A percentile compares a stretch with the other conserved stretches of the same genome.
These are phyloP conservation scores for Lycium ferocissimum DNA, from an alignment of 257 asterid species.

Conservation along the genomic window DNA sequence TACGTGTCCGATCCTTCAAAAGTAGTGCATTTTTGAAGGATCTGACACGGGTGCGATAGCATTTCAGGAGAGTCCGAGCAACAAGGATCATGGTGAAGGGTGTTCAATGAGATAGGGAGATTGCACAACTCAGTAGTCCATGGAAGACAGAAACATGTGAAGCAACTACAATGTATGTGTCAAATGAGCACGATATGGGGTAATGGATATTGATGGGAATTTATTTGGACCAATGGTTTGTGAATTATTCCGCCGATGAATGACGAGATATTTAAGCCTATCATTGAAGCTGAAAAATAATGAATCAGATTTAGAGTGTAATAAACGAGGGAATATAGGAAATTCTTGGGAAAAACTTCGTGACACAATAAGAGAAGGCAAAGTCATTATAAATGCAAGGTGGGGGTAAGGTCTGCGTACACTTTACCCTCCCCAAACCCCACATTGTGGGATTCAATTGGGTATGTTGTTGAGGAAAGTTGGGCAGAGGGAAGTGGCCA, in stretches of 20 bases:
- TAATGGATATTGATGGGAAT: neutral
- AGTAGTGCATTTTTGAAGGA: too few species aligned
- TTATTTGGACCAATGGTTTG: neutral
- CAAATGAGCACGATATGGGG: neutral
- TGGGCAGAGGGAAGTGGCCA: neutral
- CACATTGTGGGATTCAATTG: too few species aligned
- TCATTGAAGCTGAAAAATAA: constrained; percentile 10
- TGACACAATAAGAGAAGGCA: constrained; percentile 26
- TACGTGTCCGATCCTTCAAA: too few species aligned
- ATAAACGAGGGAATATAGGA: neutral
- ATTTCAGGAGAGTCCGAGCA: too few species aligned
- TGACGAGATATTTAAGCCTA: neutral
- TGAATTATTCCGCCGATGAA: neutral
- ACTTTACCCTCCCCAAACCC: too few species aligned
- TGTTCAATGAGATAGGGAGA: constrained; percentile 2
- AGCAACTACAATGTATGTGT: neutral
- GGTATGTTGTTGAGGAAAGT: neutral
- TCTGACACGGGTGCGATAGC: too few species aligned
- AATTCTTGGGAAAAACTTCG: neutral
- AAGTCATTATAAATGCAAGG: constrained; percentile 12
- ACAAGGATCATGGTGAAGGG: neutral
- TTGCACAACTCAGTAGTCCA: neutral
- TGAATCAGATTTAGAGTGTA: neutral
- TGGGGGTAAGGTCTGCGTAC: too few species aligned
- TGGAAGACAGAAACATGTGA: neutral